Base-by-base conservation (phyloP, 192 early-diverging fungal species). In the Coemansia sp. region DNA sequence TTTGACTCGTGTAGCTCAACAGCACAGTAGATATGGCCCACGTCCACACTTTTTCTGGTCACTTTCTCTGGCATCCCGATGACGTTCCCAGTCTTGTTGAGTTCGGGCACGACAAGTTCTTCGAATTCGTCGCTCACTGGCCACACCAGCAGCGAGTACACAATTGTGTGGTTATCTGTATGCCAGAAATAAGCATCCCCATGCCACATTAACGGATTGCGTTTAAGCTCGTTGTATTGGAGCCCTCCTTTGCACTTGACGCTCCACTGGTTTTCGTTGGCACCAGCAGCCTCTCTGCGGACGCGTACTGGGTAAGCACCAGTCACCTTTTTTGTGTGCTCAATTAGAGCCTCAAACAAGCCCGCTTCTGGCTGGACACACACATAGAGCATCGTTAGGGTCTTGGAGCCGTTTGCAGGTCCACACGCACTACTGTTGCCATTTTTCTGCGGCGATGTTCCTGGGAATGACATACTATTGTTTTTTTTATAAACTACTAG, bases 141-240 rank as follows among this genome's bases (percentile, higher is more conserved):
- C 57, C 57, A 59, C 13, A 59, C n/a, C 8, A 59, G 7, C 20
- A 59, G 38, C 7, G 51, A 41, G 38, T 59, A 59, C 5, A 39
- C 39, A 13, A 59, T 59, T 5, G 57, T 59, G 7, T 59, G 11
- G 2, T 59, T 2, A 2, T 16, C 57, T 5, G 57, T 59, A 22
- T 59, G 57, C 57, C 32, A 59, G n/a, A 59, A 59, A 59, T 59
- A 41, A 9, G 13, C 39, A 39, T 17, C 16, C 10, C 57, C 39
- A 9, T 59, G 10, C 39, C 57, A 40, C 8, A 19, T 41, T 5
- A 59, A 59, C 14, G 38, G 38, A 8, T 59, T 59, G 1, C 19
- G 20, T 22, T 54, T 54, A 22, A 54, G 51, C 22, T 9, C 51
- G 12, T 25, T 54, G 22, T 54, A 54, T 9, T 54, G 51, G 22